A percentile compares a stretch with the other conserved stretches of the same genome.
Conservation (phyloP, 1,139 yeast genomes). For the Pichia sp. region DNA sequence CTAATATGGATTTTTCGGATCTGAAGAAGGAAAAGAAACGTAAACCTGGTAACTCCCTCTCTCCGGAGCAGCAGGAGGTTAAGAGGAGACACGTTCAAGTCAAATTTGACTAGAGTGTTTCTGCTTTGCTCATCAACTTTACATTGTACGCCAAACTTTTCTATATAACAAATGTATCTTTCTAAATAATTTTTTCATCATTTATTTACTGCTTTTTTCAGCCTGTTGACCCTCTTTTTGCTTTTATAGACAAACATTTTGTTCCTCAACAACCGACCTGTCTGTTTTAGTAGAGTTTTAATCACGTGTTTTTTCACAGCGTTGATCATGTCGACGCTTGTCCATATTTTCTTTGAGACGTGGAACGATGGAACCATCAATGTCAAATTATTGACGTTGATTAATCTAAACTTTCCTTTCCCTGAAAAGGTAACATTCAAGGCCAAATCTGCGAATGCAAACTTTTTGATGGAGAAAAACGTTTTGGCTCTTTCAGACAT, state of each 20-base stretch:
- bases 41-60: conserved; percentile 18
- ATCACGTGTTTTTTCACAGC: conserved; percentile 49
- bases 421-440: conserved; percentile 58
- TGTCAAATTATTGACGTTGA: conserved; percentile 59
- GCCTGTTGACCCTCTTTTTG: conserved; percentile 16
- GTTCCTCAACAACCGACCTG: conserved; percentile 55
- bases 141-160: neutral
- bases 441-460: conserved; percentile 45
- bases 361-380: conserved; percentile 51
- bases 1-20: conserved; percentile 38
- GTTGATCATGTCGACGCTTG: conserved; percentile 51
- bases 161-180: neutral
- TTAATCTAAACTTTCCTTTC: conserved; percentile 51
- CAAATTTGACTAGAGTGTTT: conserved; percentile 21
- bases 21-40: conserved; percentile 34
- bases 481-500: conserved; percentile 61
- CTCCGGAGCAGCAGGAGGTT: conserved; percentile 23
- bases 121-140: neutral
- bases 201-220: conserved; percentile 6
- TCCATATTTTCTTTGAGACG: conserved; percentile 48
- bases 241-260: conserved; percentile 38
- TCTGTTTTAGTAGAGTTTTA: conserved; percentile 52
- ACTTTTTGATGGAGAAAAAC: conserved; percentile 50
- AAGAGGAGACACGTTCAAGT: conserved; percentile 32
- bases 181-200: neutral